phyloP scores from a whole-genome alignment of 306 rosid genomes.

The Abrus precatorius region DNA sequence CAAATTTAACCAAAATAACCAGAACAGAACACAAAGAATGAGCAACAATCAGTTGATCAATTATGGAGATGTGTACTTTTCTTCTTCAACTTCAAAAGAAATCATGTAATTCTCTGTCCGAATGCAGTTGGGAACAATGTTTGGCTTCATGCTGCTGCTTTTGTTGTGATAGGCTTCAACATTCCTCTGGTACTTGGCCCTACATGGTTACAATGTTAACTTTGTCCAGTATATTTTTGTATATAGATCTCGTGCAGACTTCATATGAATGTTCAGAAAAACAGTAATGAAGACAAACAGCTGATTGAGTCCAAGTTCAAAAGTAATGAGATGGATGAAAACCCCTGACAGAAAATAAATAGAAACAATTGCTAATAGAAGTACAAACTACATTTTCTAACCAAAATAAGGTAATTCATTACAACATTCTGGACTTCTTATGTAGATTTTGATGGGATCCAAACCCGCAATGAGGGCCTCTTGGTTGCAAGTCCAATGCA shows the following conservation, averaged over 20 bases:
- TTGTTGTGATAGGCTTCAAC: constrained; percentile 97
- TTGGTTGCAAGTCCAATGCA: too few relatives aligned
- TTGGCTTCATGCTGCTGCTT: constrained; percentile 88
- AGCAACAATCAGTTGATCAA: constrained; percentile 29
- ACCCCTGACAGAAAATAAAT: not conserved
- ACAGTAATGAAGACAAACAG: constrained; percentile 35
- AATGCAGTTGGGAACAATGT: constrained; percentile 97
- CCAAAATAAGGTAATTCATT: constrained; percentile 15
- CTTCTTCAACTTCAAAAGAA: constrained; percentile 97
- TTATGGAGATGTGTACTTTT: constrained; percentile 68
- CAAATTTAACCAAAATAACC: constrained; percentile 29
- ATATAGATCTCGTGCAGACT: constrained; percentile 35
- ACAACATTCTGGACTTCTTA: constrained; percentile 12
- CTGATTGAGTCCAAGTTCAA: constrained; percentile 31
- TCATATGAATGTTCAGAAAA: constrained; percentile 12
- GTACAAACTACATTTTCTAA: constrained; percentile 8
- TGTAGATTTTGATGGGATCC: not conserved
- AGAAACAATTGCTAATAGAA: constrained; percentile 32
- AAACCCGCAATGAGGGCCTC: too few relatives aligned
- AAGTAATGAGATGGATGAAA: constrained; percentile 22
- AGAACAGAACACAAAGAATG: constrained; percentile 42
- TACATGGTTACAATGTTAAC: constrained; percentile 48
- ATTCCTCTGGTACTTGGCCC: constrained; percentile 99
- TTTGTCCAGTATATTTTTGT: constrained; percentile 8
- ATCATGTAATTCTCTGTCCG: constrained; percentile 96